phyloP scores from a whole-genome alignment of 2,329 filamentous ascomycete genomes.

The Sporothrix pallida region DNA sequence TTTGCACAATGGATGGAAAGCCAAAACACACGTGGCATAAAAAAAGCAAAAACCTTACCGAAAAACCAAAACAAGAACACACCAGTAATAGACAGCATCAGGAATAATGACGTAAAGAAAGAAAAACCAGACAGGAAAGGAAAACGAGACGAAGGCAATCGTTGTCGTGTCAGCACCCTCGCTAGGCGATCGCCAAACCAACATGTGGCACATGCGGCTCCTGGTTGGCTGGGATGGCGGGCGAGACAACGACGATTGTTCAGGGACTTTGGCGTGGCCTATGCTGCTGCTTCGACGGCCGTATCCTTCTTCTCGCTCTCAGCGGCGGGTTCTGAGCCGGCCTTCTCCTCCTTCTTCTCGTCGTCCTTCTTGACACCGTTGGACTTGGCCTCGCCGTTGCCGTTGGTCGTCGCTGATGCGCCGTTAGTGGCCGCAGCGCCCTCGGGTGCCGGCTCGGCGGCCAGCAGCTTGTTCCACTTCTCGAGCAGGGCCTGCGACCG shows the following conservation, averaged over 20 bases:
- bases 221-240: too few relatives aligned
- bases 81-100: constrained; percentile 5
- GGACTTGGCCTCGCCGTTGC: constrained; percentile 46
- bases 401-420: constrained; percentile 48
- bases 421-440: constrained; percentile 45
- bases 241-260: too few relatives aligned
- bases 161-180: background rate
- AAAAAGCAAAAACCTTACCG: constrained; percentile 17
- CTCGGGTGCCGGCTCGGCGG: constrained; percentile 52
- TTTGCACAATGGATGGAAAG: constrained; percentile 1
- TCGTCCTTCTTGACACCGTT: constrained; percentile 45
- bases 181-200: background rate
- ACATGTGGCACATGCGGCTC: background rate
- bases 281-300: constrained; percentile 37
- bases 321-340: constrained; percentile 39
- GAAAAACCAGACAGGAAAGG: background rate
- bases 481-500: constrained; percentile 80
- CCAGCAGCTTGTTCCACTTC: constrained; percentile 87
- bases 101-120: constrained; percentile 1
- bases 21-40: background rate
- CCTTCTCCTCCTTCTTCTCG: constrained; percentile 45
- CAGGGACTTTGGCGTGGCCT: background rate
- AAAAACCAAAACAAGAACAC: constrained; percentile 8
- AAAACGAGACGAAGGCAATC: background rate
- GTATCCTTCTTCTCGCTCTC: constrained; percentile 34